Evolutionary conservation across 2,329 filamentous ascomycete genomes (phyloP), one percentile per base, ranked within the genome.

Genomic region (Aspergillus fischeri): DNA sequence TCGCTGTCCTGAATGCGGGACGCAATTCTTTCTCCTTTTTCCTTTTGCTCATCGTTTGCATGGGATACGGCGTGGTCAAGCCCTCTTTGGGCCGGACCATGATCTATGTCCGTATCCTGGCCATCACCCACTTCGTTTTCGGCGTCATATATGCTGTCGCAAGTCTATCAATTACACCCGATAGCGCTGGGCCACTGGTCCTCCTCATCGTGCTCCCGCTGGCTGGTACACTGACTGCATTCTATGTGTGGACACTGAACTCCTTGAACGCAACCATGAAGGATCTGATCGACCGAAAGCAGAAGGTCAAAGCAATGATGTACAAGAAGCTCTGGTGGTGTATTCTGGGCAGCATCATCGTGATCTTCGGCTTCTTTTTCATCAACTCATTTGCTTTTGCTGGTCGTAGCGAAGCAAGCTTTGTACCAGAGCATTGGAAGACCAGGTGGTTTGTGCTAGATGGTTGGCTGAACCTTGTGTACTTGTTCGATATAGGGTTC

Each of bases 321-420:
- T 99, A 97, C 78, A 92, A 90, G 78, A 96, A 95, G 74, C 85
- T 99, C 14, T 99, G 95, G 92, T 99, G 92, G 92, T 93, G 91
- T 73, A 96, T 99, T 59, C 81, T 99, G 49, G 81, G 85, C 62
- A 96, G 90, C 72, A 96, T 99, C 71, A 78, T 97, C 51, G 91
- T 97, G 66, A 97, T 97, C 66, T 99, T 99, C 67, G 92, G 83
- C 56, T 99, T 99, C 80, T 97, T 99, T 81, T 97, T 99, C 80
- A 87, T 97, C 80, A 97, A 97, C 80, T 95, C 90, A 65, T 92
- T 97, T 75, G 91, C 90, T 0, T 96, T 99, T 72, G 93, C 92
- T 51, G 92, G 92, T 11, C 86, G 87, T 50, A 85, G 84, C 50
- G 89, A 92, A 62, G 90, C 90, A 0, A 89, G 96, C 73, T 99